Percentiles rank a stretch among this genome's conserved stretches.
Evolutionary conservation across 768 basidiomycete genomes (phyloP).

Genomic region (Lentinula raphanica): DNA sequence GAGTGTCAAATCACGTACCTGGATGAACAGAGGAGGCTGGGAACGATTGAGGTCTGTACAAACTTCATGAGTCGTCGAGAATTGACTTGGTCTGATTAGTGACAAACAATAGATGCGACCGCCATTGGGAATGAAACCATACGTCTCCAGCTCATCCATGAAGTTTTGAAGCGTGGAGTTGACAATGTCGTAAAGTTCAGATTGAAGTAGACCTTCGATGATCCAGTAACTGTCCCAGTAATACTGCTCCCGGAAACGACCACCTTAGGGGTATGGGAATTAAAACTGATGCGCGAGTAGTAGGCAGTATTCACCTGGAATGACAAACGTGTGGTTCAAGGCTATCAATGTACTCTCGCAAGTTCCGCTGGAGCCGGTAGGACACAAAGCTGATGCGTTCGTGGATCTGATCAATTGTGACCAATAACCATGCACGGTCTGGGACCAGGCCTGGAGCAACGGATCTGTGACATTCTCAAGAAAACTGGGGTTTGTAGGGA

Average conservation of each 20-base stretch:
- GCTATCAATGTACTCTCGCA: conserved; percentile 89
- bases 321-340: conserved; percentile 85
- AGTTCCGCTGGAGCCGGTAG: conserved; percentile 26
- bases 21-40: conserved; percentile 88
- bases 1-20: conserved; percentile 39
- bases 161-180: conserved; percentile 86
- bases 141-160: conserved; percentile 82
- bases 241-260: conserved; percentile 82
- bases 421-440: conserved; percentile 87
- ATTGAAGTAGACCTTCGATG: conserved; percentile 78
- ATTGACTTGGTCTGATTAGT: background rate
- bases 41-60: conserved; percentile 74
- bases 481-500: conserved; percentile 60
- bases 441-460: conserved; percentile 63
- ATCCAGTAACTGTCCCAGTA: conserved; percentile 79
- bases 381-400: conserved; percentile 64
- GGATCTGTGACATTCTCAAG: conserved; percentile 66
- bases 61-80: background rate
- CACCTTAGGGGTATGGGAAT: conserved; percentile 26
- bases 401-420: conserved; percentile 70
- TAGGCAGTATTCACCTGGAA: conserved; percentile 59
- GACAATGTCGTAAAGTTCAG: conserved; percentile 65
- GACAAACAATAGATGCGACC: conserved; percentile 78
- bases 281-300: background rate
- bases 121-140: conserved; percentile 94